Evolutionary conservation across 345 rosid genomes (phyloP).

Genomic region (Linum lewisii): DNA sequence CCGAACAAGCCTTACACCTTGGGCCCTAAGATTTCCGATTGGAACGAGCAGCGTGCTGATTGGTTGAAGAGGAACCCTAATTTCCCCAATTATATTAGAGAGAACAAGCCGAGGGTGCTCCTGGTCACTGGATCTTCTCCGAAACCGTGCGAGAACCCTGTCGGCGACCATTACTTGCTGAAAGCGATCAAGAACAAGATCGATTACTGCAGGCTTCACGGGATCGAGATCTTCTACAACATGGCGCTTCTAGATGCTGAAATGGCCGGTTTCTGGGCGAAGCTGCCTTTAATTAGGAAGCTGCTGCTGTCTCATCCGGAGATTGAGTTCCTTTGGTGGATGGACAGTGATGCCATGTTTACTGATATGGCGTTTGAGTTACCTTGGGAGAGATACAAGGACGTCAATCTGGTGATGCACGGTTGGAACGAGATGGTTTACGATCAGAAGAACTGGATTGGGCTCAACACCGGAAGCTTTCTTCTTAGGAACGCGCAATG

Average conservation of each 20-base stretch:
- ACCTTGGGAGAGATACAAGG: constrained; percentile 71
- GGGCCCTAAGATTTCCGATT: constrained; percentile 55
- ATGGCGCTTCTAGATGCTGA: constrained; percentile 64
- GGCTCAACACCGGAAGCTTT: constrained; percentile 62
- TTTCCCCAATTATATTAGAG: constrained; percentile 40
- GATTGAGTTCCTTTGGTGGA: constrained; percentile 69
- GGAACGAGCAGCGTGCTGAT: constrained; percentile 47
- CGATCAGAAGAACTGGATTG: constrained; percentile 59
- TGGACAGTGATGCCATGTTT: constrained; percentile 75
- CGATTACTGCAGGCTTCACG: constrained; percentile 62
- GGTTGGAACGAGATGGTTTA: constrained; percentile 73
- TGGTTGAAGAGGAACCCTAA: constrained; percentile 50
- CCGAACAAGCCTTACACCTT: constrained; percentile 35
- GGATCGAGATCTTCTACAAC: constrained; percentile 61
- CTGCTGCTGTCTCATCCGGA: constrained; percentile 59
- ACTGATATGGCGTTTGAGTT: constrained; percentile 74
- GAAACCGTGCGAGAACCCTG: constrained; percentile 62
- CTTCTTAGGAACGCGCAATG: constrained; percentile 55
- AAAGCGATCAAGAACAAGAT: constrained; percentile 71
- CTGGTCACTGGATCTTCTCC: constrained; percentile 74
- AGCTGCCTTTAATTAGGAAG: constrained; percentile 56
- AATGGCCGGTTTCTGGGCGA: constrained; percentile 76
- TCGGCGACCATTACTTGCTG: constrained; percentile 62
- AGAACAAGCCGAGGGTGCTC: constrained; percentile 53
- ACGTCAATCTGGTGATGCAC: constrained; percentile 54